Evolutionary conservation across 768 basidiomycete genomes (phyloP), one percentile per base, ranked within the genome.

Genomic region (Goffeauzyma gilvescens): DNA sequence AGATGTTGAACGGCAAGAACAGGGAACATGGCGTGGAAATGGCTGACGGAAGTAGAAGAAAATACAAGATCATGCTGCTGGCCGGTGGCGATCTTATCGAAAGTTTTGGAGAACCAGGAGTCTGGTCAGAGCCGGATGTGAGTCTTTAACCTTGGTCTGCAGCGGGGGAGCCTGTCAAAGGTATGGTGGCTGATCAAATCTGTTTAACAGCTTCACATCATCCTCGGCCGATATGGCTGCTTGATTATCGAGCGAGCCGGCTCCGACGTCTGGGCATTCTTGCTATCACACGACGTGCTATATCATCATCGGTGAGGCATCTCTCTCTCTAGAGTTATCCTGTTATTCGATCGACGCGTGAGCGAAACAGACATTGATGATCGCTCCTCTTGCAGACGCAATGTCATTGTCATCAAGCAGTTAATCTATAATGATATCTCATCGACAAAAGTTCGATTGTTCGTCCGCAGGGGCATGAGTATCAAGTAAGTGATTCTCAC

Each of bases 81-180:
- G 93, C 93, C 4, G 93, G 93, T n/a, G 87, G 83, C 9, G 93
- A 98, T 66, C 70, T 98, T 54, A 96, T 96, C 64, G 77, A 83
- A 55, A 93, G 87, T 21, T 95, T 98, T 79, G 83, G 82, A 52
- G 87, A 95, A 67, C 93, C 93, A 21, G 90, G 93, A 14, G 90
- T 98, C 27, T 98, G 93, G 93, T 76, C 79, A 42, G 78, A 87
- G 55, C 71, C 75, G 46, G 93, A 98, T 72, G 87, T 90, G 66
- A 60, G 85, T 72, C 13, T 21, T 10, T 13, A 10, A 20, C 18
- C 17, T n/a, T 31, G 15, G 2, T 42, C n/a, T n/a, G n/a, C n/a
- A n/a, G n/a, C n/a, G n/a, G n/a, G n/a, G n/a, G n/a, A n/a, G n/a
- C n/a, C n/a, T n/a, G n/a, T n/a, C n/a, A n/a, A n/a, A n/a, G n/a